Evolutionary conservation across 345 rosid species (phyloP), one percentile per base, ranked within the genome.

Genomic region (Gynandropsis gynandra): DNA sequence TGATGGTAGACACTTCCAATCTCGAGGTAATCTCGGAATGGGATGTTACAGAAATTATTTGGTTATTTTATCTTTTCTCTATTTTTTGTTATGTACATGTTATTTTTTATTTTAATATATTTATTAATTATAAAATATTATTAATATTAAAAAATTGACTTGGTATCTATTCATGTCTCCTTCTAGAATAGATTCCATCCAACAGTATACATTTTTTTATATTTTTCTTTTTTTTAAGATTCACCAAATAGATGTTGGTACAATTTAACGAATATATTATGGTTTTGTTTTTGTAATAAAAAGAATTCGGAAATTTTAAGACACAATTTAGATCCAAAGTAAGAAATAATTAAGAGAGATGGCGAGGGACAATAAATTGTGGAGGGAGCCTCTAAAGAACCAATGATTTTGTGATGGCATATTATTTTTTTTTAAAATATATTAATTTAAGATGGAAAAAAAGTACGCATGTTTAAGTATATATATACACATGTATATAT

Each of bases 231-330:
- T n/a, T 36, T 34, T 48, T 27, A 47, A 32, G 47, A 16, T 41
- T 50, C 42, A 33, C 49, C 49, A 20, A 44, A 52, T 16, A n/a
- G 19, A 42, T 57, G 35, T 64, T 35, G 47, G 42, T 34, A 10
- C 42, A 35, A 17, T 14, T 44, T 19, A 36, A 29, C 39, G 42
- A 54, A 32, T 50, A 13, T 20, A n/a, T 51, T 31, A 63, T 37
- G 47, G 69, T 50, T 56, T 44, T 50, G 35, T 7, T 50, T 64
- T 56, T 19, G 38, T 35, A 11, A 56, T n/a, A n/a, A n/a, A n/a
- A 50, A 50, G 10, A 35, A 15, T 64, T 32, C 8, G 56, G 33
- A 42, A 48, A 47, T 15, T 47, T n/a, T 2, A 24, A 24, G 29
- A 24, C 29, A 5, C 29, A 24, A 24, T 24, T 24, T 24, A 24